A percentile compares a stretch with the other conserved stretches of the same genome.
phyloP scores from a whole-genome alignment of 768 basidiomycete genomes.

The Pulveroboletus sp. region DNA sequence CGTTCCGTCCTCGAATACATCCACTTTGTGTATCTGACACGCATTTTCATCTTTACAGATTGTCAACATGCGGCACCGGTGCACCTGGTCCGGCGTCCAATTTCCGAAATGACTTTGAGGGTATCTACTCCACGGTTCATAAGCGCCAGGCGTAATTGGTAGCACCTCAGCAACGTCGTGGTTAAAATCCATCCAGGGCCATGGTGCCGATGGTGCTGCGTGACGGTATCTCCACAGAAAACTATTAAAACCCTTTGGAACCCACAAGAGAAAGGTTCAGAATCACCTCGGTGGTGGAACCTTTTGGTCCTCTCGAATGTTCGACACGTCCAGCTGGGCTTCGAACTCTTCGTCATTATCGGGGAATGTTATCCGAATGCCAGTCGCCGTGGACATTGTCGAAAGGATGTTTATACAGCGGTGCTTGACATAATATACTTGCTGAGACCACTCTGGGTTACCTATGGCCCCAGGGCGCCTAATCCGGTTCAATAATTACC shows the following conservation, averaged over 20 bases:
- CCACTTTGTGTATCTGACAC: conserved; percentile 22
- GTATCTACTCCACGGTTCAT: conserved; percentile 35
- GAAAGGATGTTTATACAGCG: not conserved
- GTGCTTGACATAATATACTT: not conserved
- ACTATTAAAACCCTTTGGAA: conserved; percentile 5
- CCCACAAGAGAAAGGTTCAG: conserved; percentile 4
- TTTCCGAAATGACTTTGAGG: conserved; percentile 54
- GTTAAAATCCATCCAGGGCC: conserved; percentile 41
- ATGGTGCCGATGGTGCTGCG: conserved; percentile 38
- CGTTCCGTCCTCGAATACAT: conserved; percentile 9
- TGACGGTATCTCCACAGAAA: conserved; percentile 33
- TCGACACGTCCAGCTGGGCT: conserved; percentile 12
- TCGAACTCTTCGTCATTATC: not conserved
- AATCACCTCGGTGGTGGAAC: conserved; percentile 27
- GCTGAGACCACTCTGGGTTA: too few relatives aligned
- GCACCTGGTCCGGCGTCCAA: conserved; percentile 48
- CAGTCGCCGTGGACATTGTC: conserved; percentile 13
- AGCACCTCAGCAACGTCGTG: conserved; percentile 16
- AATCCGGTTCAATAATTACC: conserved; percentile 1
- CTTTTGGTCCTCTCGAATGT: conserved; percentile 5
- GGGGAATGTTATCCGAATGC: conserved; percentile 3
- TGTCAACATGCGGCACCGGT: conserved; percentile 32
- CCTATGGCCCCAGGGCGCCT: not conserved
- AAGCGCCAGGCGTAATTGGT: not conserved
- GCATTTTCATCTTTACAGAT: conserved; percentile 7